A percentile compares a stretch with the other conserved stretches of the same genome.
Evolutionary conservation across 2,329 filamentous ascomycete species (phyloP).

Genomic region (Monascus ruber): DNA sequence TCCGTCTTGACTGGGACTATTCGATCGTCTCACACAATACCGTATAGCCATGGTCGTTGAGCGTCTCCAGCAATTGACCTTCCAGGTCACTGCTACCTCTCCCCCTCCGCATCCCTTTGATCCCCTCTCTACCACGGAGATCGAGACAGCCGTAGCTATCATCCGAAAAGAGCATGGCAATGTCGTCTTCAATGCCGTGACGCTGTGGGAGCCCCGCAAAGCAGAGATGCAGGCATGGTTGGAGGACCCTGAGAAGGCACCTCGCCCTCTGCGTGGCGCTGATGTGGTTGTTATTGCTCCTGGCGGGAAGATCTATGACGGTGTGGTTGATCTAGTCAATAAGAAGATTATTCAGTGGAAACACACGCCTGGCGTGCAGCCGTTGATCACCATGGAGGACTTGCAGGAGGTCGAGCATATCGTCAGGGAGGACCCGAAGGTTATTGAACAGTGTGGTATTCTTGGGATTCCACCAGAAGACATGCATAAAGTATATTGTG

Average conservation of each 20-base stretch:
- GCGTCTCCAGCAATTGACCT: slow-evolving; percentile 51
- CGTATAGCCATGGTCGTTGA: slow-evolving; percentile 29
- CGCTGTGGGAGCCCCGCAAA: slow-evolving; percentile 76
- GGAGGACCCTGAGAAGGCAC: slow-evolving; percentile 47
- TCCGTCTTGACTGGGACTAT: neutral
- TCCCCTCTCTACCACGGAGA: slow-evolving; percentile 61
- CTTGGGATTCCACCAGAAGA: slow-evolving; percentile 69
- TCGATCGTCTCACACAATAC: neutral
- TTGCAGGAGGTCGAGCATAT: slow-evolving; percentile 68
- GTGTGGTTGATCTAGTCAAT: slow-evolving; percentile 60
- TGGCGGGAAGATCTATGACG: slow-evolving; percentile 72
- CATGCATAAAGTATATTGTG: slow-evolving; percentile 94
- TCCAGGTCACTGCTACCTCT: slow-evolving; percentile 47
- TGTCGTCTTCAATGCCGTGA: slow-evolving; percentile 77
- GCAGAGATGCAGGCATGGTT: slow-evolving; percentile 73
- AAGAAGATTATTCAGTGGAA: slow-evolving; percentile 63
- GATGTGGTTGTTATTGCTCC: slow-evolving; percentile 74
- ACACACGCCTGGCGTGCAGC: slow-evolving; percentile 64
- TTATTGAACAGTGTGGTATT: slow-evolving; percentile 81
- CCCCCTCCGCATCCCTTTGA: slow-evolving; percentile 61
- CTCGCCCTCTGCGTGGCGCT: slow-evolving; percentile 59
- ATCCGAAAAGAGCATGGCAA: slow-evolving; percentile 59
- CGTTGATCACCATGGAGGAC: slow-evolving; percentile 87
- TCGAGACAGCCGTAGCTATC: slow-evolving; percentile 56
- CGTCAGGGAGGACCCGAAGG: slow-evolving; percentile 65